Conservation (phyloP, 805 yeast genomes). For the Nakazawaea laoshanensis region DNA sequence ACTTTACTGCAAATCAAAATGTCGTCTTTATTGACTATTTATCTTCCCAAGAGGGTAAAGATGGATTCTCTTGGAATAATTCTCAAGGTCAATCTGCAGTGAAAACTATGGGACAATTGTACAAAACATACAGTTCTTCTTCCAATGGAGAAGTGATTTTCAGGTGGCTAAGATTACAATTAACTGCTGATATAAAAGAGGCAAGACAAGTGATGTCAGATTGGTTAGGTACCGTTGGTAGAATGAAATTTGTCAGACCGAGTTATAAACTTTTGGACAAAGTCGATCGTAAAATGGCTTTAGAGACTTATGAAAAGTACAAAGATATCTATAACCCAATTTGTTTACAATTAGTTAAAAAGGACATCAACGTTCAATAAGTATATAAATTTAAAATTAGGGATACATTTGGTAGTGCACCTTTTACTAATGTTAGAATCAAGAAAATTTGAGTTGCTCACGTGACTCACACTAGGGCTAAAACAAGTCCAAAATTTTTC, state of each 20-base stretch:
- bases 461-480: no score
- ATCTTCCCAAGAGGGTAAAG: constrained; percentile 36
- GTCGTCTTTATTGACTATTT: constrained; percentile 73
- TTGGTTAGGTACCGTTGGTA: constrained; percentile 87
- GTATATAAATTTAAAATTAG: no score
- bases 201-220: constrained; percentile 51
- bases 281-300: constrained; percentile 61
- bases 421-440: no score
- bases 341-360: constrained; percentile 72
- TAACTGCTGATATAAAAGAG: constrained; percentile 39
- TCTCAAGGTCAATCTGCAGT: constrained; percentile 24
- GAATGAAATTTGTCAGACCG: constrained; percentile 93
- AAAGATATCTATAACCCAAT: constrained; percentile 73
- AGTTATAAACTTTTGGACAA: constrained; percentile 59
- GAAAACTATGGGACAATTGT: constrained; percentile 19
- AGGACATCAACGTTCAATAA: constrained; percentile 41
- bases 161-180: constrained; percentile 66
- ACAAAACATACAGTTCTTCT: constrained; percentile 39
- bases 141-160: constrained; percentile 75
- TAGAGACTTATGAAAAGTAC: constrained; percentile 51
- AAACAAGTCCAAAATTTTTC: no score
- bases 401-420: no score
- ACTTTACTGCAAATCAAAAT: constrained; percentile 66
- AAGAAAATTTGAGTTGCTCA: no score
- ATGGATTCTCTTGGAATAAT: constrained; percentile 28